Evolutionary conservation across 2,329 filamentous ascomycete species (phyloP), one percentile per base, ranked within the genome.

Genomic region (Hypoxylon sp.): DNA sequence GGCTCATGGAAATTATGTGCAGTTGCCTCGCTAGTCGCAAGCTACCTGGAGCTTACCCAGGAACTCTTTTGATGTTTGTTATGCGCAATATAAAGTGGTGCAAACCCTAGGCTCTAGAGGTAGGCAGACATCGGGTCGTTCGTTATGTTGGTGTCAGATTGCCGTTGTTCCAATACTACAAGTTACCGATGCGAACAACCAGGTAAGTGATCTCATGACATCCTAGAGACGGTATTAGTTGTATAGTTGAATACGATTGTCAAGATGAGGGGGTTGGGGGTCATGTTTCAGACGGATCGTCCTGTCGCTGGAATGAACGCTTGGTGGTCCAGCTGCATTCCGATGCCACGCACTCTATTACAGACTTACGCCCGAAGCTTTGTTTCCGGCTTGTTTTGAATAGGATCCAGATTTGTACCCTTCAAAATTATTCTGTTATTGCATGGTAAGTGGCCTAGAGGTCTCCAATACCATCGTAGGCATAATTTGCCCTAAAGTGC

Each of bases 271-370:
- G n/a, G 34, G 13, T 5, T 5, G 17, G 17, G 17, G 17, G n/a
- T 22, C 6, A 7, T 44, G 20, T 22, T 44, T 44, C 41, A 22
- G 17, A 44, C 34, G 8, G 34, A 4, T 3, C 34, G 17, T 39
- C 4, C 34, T 39, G 13, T 17, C 13, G 34, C 19, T 44, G 41
- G 41, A 44, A 46, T 26, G 43, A 13, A 46, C 11, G 43, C 11
- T n/a, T 15, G 6, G 20, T 15, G 5, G 22, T n/a, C 43, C 4
- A 1, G 20, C 28, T 24, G 19, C 48, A 51, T 51, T 51, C 48
- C 48, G 4, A 51, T 37, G 48, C 15, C 19, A 37, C 17, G 30
- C 24, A 26, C 48, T 34, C 34, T 51, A 19, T 19, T n/a, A n/a
- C n/a, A n/a, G n/a, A n/a, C 19, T 22, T 17, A 10, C 7, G 28